These are phyloP conservation scores for Cornus suecica DNA, from an alignment of 148 eudicot genomes.

Conservation along the genomic window DNA sequence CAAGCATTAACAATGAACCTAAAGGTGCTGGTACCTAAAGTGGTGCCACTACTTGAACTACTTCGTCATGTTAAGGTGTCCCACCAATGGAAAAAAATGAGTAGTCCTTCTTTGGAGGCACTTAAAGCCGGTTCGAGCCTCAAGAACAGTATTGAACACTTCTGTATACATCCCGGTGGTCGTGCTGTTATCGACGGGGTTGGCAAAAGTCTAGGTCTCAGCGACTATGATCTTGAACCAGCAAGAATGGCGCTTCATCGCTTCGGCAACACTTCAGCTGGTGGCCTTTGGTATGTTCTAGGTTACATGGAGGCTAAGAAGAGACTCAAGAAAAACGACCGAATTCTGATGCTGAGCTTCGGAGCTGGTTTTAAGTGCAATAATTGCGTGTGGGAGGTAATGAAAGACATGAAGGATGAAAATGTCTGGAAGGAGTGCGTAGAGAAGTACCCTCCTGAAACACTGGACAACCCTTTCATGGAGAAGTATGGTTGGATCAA, in stretches of 20 bases:
- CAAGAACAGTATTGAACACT: conserved; percentile 67
- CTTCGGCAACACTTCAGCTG: conserved; percentile 85
- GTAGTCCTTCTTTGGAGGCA: background rate
- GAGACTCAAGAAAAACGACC: conserved; percentile 81
- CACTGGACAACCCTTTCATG: conserved; percentile 41
- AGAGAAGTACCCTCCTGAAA: conserved; percentile 47
- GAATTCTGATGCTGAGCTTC: conserved; percentile 71
- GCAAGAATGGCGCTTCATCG: conserved; percentile 83
- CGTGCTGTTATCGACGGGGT: conserved; percentile 75
- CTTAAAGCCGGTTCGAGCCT: conserved; percentile 41
- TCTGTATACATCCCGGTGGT: conserved; percentile 87
- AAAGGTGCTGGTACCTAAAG: conserved; percentile 42
- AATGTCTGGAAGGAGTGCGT: conserved; percentile 79
- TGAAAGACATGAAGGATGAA: conserved; percentile 57
- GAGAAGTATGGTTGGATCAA: conserved; percentile 78
- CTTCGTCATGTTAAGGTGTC: conserved; percentile 36
- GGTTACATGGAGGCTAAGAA: conserved; percentile 95
- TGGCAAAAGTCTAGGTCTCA: conserved; percentile 53
- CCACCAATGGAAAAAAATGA: background rate
- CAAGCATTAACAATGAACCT: conserved; percentile 50
- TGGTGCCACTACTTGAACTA: conserved; percentile 50
- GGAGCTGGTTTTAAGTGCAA: conserved; percentile 95
- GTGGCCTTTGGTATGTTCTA: conserved; percentile 81
- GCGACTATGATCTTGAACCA: conserved; percentile 66
- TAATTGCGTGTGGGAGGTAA: conserved; percentile 83